Percentiles rank a stretch among this genome's conserved stretches.
These are phyloP conservation scores for Hibiscus mutabilis DNA, from an alignment of 345 rosid genomes.

Conservation along the genomic window DNA sequence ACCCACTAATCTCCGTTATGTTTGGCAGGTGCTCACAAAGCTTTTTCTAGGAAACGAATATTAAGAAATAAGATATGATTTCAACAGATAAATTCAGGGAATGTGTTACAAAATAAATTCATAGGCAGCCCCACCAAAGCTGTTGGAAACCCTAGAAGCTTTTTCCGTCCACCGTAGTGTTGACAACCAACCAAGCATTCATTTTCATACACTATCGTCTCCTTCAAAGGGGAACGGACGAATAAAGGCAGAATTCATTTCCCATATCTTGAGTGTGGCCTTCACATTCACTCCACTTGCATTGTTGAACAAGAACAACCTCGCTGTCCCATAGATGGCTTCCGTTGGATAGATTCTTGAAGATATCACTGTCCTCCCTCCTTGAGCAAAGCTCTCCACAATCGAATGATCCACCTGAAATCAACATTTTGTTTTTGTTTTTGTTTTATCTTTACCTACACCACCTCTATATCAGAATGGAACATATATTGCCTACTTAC, in stretches of 20 bases:
- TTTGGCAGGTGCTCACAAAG: too few species aligned
- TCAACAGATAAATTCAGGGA: background rate
- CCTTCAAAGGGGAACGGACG: slow-evolving; percentile 43
- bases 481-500: slow-evolving; percentile 29
- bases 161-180: background rate
- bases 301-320: slow-evolving; percentile 72
- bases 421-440: background rate
- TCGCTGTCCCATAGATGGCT: slow-evolving; percentile 78
- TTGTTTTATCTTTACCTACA: too few species aligned
- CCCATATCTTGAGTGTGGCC: background rate
- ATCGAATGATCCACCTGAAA: slow-evolving; percentile 92
- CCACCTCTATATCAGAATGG: background rate
- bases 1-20: too few species aligned
- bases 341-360: slow-evolving; percentile 83
- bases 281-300: slow-evolving; percentile 54
- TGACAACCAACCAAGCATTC: background rate
- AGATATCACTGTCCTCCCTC: slow-evolving; percentile 76
- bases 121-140: background rate
- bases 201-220: background rate
- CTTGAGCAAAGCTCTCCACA: slow-evolving; percentile 78
- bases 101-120: background rate
- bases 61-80: too few species aligned
- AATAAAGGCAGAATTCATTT: slow-evolving; percentile 62
- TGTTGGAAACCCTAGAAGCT: background rate
- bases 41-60: too few species aligned